Conservation (phyloP, 2,329 filamentous ascomycete species). For the Fusarium stilboides region DNA sequence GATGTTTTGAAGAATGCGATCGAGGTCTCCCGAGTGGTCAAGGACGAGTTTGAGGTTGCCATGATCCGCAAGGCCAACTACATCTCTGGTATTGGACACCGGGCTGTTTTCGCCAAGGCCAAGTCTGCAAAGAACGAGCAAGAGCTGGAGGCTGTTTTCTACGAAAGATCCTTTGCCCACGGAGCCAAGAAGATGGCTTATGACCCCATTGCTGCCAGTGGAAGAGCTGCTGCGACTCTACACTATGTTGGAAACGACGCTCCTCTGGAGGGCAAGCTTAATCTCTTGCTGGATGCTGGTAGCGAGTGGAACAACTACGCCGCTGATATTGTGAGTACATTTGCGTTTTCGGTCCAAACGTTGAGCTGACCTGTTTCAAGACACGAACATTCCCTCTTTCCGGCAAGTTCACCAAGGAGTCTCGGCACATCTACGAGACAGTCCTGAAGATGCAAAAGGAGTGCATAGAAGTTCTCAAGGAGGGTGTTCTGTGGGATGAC, state of each 20-base stretch:
- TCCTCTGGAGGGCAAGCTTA: conserved; percentile 78
- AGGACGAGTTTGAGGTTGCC: conserved; percentile 82
- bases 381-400: conserved; percentile 90
- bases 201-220: conserved; percentile 86
- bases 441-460: conserved; percentile 90
- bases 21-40: conserved; percentile 77
- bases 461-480: conserved; percentile 80
- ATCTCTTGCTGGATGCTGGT: conserved; percentile 88
- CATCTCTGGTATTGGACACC: conserved; percentile 78
- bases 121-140: conserved; percentile 80
- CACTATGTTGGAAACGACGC: conserved; percentile 89
- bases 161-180: conserved; percentile 81
- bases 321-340: conserved; percentile 70
- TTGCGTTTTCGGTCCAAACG: neutral
- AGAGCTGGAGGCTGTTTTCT: conserved; percentile 86
- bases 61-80: conserved; percentile 80
- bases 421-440: conserved; percentile 82
- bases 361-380: conserved; percentile 55
- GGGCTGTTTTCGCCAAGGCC: conserved; percentile 72
- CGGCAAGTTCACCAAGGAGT: conserved; percentile 79
- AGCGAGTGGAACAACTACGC: conserved; percentile 82
- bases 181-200: conserved; percentile 90
- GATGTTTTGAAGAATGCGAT: conserved; percentile 72
- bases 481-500: conserved; percentile 84
- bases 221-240: conserved; percentile 84